Base-by-base conservation (phyloP, 371 early-diverging fungal genomes). In the Syncephalastrum monosporum region DNA sequence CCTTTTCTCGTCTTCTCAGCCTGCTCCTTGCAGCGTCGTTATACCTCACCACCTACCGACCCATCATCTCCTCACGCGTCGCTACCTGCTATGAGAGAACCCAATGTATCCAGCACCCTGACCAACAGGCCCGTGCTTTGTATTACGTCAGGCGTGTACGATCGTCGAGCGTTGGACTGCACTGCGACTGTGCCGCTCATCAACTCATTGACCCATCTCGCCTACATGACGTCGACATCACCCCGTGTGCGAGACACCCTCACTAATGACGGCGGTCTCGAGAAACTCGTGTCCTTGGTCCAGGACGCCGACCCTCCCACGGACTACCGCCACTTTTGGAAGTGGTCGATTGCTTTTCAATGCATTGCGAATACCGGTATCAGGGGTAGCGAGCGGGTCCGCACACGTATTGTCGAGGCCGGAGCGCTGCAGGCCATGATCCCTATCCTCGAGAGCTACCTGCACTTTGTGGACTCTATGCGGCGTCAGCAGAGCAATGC, bases 131-230 rank as follows among this genome's bases (percentile, higher is more conserved):
- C 91, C 27, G 86, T 86, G 42, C 83, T 92, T 42, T 85, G 86
- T 58, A 92, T 93, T 61, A 88, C 90, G 10, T 85, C 88, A 19
- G 83, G 89, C 23, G 81, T 87, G 53, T 94, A 94, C 73, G 96
- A 96, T 77, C 82, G 94, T 63, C 82, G 94, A 55, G 94, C 95
- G 14, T 75, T 96, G 21, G 92, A 93, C 68, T 91, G 92, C 72
- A 90, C 95, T 24, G 91, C 92, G 59, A 85, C 86, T 46, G 73
- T 91, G 60, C 90, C 95, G 33, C 82, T 96, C 52, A 85, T 91
- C 64, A 91, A 88, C 63, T 92, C 94, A 19, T 82, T 96, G 16
- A 90, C 89, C 56, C 90, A 94, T 75, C 86, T 96, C 41, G 86
- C 84, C 45, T 91, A 91, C 65, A 77, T 94, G 55, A 93, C 93